Evolutionary conservation across 1,284 basidiomycete genomes (phyloP), one percentile per base, ranked within the genome.

Genomic region (Boletus smithii): DNA sequence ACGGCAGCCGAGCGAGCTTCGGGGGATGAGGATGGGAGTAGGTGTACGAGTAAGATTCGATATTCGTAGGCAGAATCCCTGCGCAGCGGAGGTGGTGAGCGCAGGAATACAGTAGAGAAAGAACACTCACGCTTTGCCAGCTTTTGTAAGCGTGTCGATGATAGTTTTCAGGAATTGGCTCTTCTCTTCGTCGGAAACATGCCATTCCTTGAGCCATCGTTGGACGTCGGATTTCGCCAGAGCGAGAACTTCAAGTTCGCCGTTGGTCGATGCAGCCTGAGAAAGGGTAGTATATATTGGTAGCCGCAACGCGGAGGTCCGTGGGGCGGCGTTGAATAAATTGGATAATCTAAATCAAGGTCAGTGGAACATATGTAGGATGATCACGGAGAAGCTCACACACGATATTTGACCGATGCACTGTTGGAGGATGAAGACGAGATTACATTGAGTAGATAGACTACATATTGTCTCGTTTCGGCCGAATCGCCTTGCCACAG

Each of bases 241-340:
- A 48, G 81, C 78, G 22, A 95, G 76, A 14, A 77, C 67, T 26
- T 83, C 76, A 10, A 94, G 69, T 54, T 93, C 85, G 57, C 82
- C 80, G 57, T 84, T 80, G n/a, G 74, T 63, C 24, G 75, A 74
- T 13, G 88, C 81, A 47, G 85, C 69, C 29, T 80, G 70, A 41
- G 95, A 69, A 38, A 95, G 80, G 8, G 81, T 69, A 38, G 74
- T 74, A 60, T 88, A 88, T 37, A 88, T 83, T 11, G 73, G 59
- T 36, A 83, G 69, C 23, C 91, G 82, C 46, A 88, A 72, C 10
- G 81, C 62, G 6, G 91, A 92, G 34, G 71, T 73, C 46, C 81
- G 75, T 20, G 91, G 86, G 18, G 88, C 73, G 16, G 83, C 77
- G 66, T 95, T 95, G 80, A 94, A 95, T 29, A 93, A 71, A 68